Base-by-base conservation (phyloP, 257 asterid genomes). In the Anisodus acutangulus region DNA sequence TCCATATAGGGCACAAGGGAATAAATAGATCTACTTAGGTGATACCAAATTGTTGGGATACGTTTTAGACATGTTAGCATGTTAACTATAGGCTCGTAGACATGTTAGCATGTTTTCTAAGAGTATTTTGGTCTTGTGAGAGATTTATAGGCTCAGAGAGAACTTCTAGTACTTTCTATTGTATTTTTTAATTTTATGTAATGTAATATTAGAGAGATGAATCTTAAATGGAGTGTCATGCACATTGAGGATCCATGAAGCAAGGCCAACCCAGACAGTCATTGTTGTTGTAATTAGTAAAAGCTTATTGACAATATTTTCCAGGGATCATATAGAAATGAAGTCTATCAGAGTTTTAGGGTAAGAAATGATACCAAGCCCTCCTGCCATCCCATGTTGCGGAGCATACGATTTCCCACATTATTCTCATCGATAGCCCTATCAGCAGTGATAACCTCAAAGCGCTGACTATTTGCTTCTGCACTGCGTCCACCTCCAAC, bases 331-430 rank as follows among this genome's bases (percentile, higher is more conserved):
- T 81, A 62, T 78, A 68, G 43, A 76, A 49, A 51, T 26, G 64
- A 76, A 76, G 81, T 26, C 47, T 76, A 1, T 22, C 47, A 82
- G 55, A 90, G 85, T 86, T 81, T 72, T 71, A 90, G 89, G 91
- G 92, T 86, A 57, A 91, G 95, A 90, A 89, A 89, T 81, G 94
- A 94, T 97, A 97, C 99, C 99, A 88, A 93, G 97, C 99, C 99
- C 89, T 97, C 99, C 19, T 91, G 95, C 99, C 98, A 97, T 86
- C 99, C 99, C 99, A 97, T 97, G 97, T 74, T 97, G 81, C 99
- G 97, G 59, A 97, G 98, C 98, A 97, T 97, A 84, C 98, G 93
- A 84, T 97, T 97, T 82, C 99, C 99, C 80, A 97, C 93, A 57
- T 97, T 97, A 89, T 87, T 95, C 91, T 97, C 99, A 85, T 95